These are phyloP conservation scores for Fusarium setosum DNA, from an alignment of 2,329 filamentous ascomycete genomes.

Conservation along the genomic window DNA sequence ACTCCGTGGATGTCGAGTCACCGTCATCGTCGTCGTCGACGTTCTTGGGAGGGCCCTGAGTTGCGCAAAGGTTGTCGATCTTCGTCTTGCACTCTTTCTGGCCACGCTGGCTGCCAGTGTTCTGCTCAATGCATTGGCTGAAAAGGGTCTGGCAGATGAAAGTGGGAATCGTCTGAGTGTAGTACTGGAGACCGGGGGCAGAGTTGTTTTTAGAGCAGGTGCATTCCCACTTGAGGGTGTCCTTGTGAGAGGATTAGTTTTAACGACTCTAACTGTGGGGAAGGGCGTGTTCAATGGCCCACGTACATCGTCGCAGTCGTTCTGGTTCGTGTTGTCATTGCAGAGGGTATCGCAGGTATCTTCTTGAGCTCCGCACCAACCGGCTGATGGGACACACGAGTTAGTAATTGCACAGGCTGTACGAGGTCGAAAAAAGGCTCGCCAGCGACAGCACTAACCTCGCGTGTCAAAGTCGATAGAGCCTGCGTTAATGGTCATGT, in stretches of 20 bases:
- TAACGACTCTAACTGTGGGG: neutral
- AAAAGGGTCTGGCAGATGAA: slow-evolving; percentile 65
- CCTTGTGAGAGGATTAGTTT: slow-evolving; percentile 43
- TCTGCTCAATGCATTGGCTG: slow-evolving; percentile 57
- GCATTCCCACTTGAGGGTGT: slow-evolving; percentile 60
- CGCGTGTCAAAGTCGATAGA: slow-evolving; percentile 47
- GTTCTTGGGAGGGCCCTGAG: slow-evolving; percentile 48
- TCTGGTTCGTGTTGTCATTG: slow-evolving; percentile 48
- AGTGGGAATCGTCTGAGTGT: slow-evolving; percentile 62
- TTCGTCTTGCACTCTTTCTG: slow-evolving; percentile 61
- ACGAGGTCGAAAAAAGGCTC: neutral
- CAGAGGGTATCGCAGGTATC: slow-evolving; percentile 64
- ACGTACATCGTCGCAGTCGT: slow-evolving; percentile 61
- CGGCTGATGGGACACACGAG: slow-evolving; percentile 47
- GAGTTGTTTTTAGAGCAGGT: slow-evolving; percentile 60
- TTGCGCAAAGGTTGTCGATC: slow-evolving; percentile 61
- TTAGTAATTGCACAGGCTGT: slow-evolving; percentile 19
- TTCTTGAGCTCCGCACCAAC: slow-evolving; percentile 64
- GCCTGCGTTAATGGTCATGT: slow-evolving; percentile 56
- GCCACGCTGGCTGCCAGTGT: slow-evolving; percentile 53
- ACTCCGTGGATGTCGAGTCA: slow-evolving; percentile 43
- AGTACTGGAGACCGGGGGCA: slow-evolving; percentile 64
- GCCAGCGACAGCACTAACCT: slow-evolving; percentile 50
- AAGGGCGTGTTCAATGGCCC: neutral
- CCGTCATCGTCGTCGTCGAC: slow-evolving; percentile 31